Base-by-base conservation (phyloP, 345 rosid genomes). In the Eucalyptus tenuipes region DNA sequence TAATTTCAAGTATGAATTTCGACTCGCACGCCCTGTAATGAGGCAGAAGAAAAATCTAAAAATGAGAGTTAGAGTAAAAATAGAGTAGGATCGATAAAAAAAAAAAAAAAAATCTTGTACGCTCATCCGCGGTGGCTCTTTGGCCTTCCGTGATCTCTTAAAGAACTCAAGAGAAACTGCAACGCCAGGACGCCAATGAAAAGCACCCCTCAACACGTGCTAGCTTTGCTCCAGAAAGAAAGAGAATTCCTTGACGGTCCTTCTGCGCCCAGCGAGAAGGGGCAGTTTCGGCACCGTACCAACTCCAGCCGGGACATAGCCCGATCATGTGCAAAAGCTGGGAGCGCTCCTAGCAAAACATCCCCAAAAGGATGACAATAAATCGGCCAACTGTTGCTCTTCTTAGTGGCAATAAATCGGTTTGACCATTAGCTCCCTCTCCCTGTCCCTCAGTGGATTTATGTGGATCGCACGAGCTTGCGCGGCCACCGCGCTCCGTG, bases 11-110 rank as follows among this genome's bases (percentile, higher is more conserved):
- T 1, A 8, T 42, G 44, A 42, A 8, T 7, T 42, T 42, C 44
- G 2, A 42, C 8, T 42, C 44, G 1, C 8, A 7, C 2, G 8
- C 8, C 44, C 8, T 42, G 7, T 0, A 42, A 42, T 7, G 5
- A 6, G 7, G 44, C 2, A 42, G 1, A 0, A 7, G 8, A 7
- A 42, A 2, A 42, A 7, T 42, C 2, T 42, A 42, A 42, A 2
- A 42, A 7, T 42, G 2, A 42, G 44, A 42, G 44, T 7, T 42
- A 42, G 8, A 42, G 7, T 42, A 42, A 0, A 7, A 42, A 2
- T 42, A 42, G 44, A 42, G 8, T 42, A 42, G 0, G 8, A 42
- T 0, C 44, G 7, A 42, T 42, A 42, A 42, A 42, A 42, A 42
- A 42, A 42, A 6, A 42, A 42, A 42, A 7, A 42, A 42, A 42